Evolutionary conservation across 2,329 filamentous ascomycete genomes (phyloP), one percentile per base, ranked within the genome.

Genomic region (Curvularia sp.): DNA sequence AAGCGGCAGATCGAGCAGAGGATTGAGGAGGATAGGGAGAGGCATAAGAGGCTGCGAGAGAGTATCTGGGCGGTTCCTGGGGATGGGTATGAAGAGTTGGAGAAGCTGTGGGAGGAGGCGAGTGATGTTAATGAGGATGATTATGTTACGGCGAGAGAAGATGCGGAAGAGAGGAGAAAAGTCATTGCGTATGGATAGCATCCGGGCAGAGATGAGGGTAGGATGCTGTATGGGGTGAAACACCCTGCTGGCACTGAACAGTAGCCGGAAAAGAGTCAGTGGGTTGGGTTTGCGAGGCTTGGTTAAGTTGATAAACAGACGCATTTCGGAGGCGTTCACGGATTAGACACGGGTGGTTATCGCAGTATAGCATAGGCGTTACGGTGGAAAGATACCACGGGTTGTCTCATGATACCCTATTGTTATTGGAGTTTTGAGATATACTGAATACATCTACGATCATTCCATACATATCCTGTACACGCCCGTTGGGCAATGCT

Each of bases 11-110:
- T 97, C 52, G 93, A 98, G 79, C 93, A 98, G 80, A 84, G 95
- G 39, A 97, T 99, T 63, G 96, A 99, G 69, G 96, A 99, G 78
- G 95, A 99, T 77, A 84, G 95, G 3, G 95, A 99, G 77, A 83
- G 95, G 42, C 96, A 99, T 77, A 99, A 99, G 82, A 83, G 94
- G 42, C 81, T 94, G 70, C 82, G 95, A 21, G 95, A 99, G 79
- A 93, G 89, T 69, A 96, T 97, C 62, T 99, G 96, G 95, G 92
- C 93, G 0, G 88, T 97, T 2, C 86, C 86, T 28, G 83, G 85
- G 8, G 84, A 86, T 30, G 80, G 83, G 8, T 73, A 74, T n/a
- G 63, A 66, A 50, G 94, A 98, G 78, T 89, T 92, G 79, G 86
- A 89, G 63, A 91, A 87, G 78, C 79, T 96, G 64, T 96, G 91